These are phyloP conservation scores for Eryngium alpinum DNA, from an alignment of 140 eudicot genomes.

Conservation along the genomic window DNA sequence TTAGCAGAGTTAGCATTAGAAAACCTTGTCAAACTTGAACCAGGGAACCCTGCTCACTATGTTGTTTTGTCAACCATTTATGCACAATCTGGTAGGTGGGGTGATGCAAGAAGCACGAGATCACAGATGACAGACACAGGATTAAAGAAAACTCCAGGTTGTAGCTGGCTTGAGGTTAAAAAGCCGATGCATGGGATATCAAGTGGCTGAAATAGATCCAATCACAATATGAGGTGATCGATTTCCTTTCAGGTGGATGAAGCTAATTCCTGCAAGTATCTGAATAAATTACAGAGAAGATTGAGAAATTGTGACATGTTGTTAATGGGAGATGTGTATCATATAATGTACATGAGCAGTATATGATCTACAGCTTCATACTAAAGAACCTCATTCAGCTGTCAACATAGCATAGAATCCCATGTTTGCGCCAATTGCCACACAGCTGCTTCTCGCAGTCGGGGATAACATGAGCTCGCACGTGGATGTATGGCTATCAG, in stretches of 20 bases:
- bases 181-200: conserved; percentile 14
- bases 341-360: background rate
- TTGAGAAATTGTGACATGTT: background rate
- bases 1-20: conserved; percentile 52
- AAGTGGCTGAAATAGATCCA: conserved; percentile 19
- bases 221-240: background rate
- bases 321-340: background rate
- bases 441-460: background rate
- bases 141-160: conserved; percentile 44
- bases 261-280: background rate
- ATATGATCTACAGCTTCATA: background rate
- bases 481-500: background rate
- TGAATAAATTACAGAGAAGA: background rate
- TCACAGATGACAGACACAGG: conserved; percentile 38
- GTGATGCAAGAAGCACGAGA: conserved; percentile 50
- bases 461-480: background rate
- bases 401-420: background rate
- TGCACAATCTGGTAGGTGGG: conserved; percentile 56
- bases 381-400: background rate
- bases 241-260: background rate
- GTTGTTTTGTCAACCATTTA: conserved; percentile 52
- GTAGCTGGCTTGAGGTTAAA: conserved; percentile 48
- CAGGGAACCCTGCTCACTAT: conserved; percentile 53
- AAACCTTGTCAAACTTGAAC: conserved; percentile 49
- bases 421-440: background rate